Conservation (phyloP, 257 asterid species). For the Forsythia viridissima region DNA sequence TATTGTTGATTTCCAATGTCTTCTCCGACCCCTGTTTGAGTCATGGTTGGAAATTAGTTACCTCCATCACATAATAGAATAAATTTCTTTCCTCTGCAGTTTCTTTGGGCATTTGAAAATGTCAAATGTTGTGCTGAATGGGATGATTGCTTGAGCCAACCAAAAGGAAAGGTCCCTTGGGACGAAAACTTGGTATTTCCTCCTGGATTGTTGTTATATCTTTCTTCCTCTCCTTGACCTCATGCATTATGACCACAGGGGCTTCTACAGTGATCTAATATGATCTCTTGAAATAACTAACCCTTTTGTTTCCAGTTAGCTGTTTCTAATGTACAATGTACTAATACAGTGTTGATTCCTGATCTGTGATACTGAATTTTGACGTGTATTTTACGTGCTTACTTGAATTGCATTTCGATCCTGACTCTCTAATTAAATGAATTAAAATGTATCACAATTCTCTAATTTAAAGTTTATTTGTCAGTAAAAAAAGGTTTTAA, state of each 20-base stretch:
- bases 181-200: background rate
- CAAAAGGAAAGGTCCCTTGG: slow-evolving; percentile 4
- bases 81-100: slow-evolving; percentile 8
- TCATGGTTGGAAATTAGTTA: background rate
- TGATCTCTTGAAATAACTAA: slow-evolving; percentile 1
- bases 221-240: background rate
- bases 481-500: no score
- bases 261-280: background rate
- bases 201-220: background rate
- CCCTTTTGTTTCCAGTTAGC: background rate
- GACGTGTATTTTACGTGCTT: background rate
- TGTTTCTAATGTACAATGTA: slow-evolving; percentile 3
- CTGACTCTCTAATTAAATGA: no score
- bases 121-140: background rate
- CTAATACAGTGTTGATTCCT: background rate
- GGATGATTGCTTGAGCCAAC: slow-evolving; percentile 2
- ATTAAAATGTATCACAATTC: no score
- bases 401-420: background rate
- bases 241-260: background rate
- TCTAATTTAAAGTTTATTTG: no score
- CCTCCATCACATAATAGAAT: background rate
- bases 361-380: background rate
- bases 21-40: background rate
- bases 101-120: background rate
- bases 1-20: background rate